A percentile compares a stretch with the other conserved stretches of the same genome.
Conservation (phyloP, 179 eudicot species). For the Silene coronaria region DNA sequence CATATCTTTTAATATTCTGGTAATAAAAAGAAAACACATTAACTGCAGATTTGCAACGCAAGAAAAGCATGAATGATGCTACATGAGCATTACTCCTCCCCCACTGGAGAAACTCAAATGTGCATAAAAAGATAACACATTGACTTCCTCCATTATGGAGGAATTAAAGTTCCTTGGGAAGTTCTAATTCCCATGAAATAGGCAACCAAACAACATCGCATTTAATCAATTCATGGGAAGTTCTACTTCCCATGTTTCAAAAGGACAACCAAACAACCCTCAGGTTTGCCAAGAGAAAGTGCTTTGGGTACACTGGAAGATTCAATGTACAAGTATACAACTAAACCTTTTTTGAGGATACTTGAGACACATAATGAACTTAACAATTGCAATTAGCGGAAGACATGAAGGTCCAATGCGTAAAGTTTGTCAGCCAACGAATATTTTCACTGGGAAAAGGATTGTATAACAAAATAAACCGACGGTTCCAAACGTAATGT, state of each 20-base stretch:
- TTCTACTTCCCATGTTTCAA: too few species aligned
- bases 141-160: too few species aligned
- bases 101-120: neutral
- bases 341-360: neutral
- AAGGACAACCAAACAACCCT: too few species aligned
- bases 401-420: neutral
- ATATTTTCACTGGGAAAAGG: slow-evolving; percentile 1
- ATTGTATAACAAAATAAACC: neutral
- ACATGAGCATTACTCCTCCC: neutral
- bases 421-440: neutral
- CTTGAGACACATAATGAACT: neutral
- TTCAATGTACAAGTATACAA: neutral
- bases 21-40: neutral
- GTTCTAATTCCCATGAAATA: too few species aligned
- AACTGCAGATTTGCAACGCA: neutral
- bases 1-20: neutral
- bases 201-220: too few species aligned
- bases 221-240: too few species aligned
- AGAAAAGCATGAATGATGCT: neutral
- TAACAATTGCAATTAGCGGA: neutral
- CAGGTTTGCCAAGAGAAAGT: slow-evolving; percentile 5
- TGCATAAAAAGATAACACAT: too few species aligned
- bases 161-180: too few species aligned
- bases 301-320: neutral
- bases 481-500: neutral